Evolutionary conservation across 495 filamentous ascomycete species (phyloP).

Genomic region (Amorphotheca resinae): DNA sequence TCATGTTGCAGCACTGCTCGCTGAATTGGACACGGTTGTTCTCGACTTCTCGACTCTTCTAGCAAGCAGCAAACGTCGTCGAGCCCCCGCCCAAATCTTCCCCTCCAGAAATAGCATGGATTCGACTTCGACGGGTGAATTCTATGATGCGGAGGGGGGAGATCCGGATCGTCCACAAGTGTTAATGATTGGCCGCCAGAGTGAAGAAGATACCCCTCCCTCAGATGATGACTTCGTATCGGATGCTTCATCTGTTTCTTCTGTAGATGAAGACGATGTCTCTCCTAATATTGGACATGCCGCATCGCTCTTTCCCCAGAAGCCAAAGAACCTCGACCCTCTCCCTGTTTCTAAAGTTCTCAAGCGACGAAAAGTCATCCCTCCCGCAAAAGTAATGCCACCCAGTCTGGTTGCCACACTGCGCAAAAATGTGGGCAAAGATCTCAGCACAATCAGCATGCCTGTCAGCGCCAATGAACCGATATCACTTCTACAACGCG

Average conservation of each 20-base stretch:
- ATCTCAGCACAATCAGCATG: constrained; percentile 92
- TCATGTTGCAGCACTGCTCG: constrained; percentile 64
- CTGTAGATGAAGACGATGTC: constrained; percentile 39
- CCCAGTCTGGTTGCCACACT: constrained; percentile 88
- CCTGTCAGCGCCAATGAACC: constrained; percentile 95
- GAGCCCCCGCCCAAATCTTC: constrained; percentile 38
- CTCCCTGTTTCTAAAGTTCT: constrained; percentile 56
- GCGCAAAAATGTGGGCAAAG: constrained; percentile 96
- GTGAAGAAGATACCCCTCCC: constrained; percentile 42
- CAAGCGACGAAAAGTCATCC: constrained; percentile 56
- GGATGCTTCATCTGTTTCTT: constrained; percentile 49
- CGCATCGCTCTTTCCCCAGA: constrained; percentile 52
- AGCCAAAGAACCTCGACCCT: constrained; percentile 63
- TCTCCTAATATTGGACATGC: constrained; percentile 30
- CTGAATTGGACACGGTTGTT: constrained; percentile 72
- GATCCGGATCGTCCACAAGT: constrained; percentile 50
- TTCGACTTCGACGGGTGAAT: constrained; percentile 66
- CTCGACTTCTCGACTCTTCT: constrained; percentile 68
- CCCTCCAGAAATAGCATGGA: constrained; percentile 66
- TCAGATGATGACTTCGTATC: constrained; percentile 44
- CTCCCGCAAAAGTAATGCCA: constrained; percentile 58
- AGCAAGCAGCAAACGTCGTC: constrained; percentile 63
- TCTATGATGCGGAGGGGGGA: constrained; percentile 81
- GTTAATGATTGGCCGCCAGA: constrained; percentile 56
- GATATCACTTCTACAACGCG: constrained; percentile 71